A percentile compares a stretch with the other conserved stretches of the same genome.
Conservation (phyloP, 2,329 filamentous ascomycete genomes). For the Ilyonectria mors-panacis region DNA sequence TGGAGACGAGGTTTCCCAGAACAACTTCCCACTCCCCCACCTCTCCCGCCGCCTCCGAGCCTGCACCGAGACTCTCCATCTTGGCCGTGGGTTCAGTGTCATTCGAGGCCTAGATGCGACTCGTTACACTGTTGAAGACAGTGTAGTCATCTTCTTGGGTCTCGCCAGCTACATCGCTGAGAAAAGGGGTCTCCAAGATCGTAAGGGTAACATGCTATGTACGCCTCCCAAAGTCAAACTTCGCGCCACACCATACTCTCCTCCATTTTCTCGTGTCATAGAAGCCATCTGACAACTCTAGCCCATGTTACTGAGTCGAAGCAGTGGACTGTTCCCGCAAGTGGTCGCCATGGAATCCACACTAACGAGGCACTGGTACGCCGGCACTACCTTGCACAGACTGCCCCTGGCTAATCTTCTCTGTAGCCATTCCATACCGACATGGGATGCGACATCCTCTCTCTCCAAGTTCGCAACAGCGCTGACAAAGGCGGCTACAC, state of each 20-base stretch:
- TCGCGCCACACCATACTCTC: not conserved
- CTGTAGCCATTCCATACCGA: slow-evolving; percentile 65
- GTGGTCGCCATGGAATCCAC: slow-evolving; percentile 65
- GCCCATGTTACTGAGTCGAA: slow-evolving; percentile 65
- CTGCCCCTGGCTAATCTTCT: slow-evolving; percentile 18
- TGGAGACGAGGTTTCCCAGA: slow-evolving; percentile 38
- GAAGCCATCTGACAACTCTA: slow-evolving; percentile 44
- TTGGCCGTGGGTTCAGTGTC: slow-evolving; percentile 66
- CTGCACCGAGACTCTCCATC: slow-evolving; percentile 56
- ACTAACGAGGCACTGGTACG: slow-evolving; percentile 62
- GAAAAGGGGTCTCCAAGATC: slow-evolving; percentile 65
- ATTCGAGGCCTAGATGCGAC: slow-evolving; percentile 67
- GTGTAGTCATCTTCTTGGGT: slow-evolving; percentile 69
- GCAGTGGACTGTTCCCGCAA: slow-evolving; percentile 60
- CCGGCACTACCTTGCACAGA: slow-evolving; percentile 13
- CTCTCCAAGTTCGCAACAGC: slow-evolving; percentile 62
- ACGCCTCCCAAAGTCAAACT: slow-evolving; percentile 40
- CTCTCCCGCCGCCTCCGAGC: slow-evolving; percentile 53
- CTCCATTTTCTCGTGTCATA: not conserved
- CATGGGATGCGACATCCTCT: slow-evolving; percentile 66
- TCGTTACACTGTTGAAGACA: slow-evolving; percentile 67
- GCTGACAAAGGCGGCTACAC: slow-evolving; percentile 62
- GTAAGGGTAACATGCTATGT: slow-evolving; percentile 65
- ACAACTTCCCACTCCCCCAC: slow-evolving; percentile 59
- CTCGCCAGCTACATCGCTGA: slow-evolving; percentile 70